A percentile compares a stretch with the other conserved stretches of the same genome.
Evolutionary conservation across 306 rosid species (phyloP).

Genomic region (Boehmeria nivea): DNA sequence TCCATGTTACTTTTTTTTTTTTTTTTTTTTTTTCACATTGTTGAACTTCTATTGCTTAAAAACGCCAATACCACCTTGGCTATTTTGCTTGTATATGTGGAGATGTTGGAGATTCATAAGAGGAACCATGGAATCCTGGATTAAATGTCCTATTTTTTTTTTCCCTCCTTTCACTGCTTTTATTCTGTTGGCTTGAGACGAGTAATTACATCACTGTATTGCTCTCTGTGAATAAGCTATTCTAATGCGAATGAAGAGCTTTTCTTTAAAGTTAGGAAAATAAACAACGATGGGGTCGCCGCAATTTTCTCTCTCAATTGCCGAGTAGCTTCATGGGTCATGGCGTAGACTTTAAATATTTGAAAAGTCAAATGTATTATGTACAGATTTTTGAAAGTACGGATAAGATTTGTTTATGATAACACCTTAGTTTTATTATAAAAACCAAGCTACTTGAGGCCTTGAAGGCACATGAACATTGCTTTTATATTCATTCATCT

Average conservation of each 20-base stretch:
- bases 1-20: neutral
- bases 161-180: neutral
- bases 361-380: constrained; percentile 2
- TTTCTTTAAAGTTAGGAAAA: neutral
- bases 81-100: neutral
- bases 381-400: too few species aligned
- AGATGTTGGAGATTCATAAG: neutral
- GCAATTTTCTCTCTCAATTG: neutral
- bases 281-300: neutral
- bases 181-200: too few species aligned
- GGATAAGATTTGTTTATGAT: too few species aligned
- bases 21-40: too few species aligned
- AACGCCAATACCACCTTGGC: neutral
- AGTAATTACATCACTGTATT: too few species aligned
- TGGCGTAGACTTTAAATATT: constrained; percentile 17
- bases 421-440: too few species aligned
- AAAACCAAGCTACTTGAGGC: too few species aligned
- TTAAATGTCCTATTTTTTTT: too few species aligned
- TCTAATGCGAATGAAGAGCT: neutral
- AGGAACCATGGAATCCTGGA: too few species aligned
- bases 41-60: constrained; percentile 1
- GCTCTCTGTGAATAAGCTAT: too few species aligned
- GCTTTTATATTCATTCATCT: too few species aligned
- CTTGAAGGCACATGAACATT: too few species aligned
- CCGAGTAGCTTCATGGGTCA: constrained; percentile 8